Conservation (phyloP, 1,284 basidiomycete genomes). For the Phellopilus nigrolimitatus region DNA sequence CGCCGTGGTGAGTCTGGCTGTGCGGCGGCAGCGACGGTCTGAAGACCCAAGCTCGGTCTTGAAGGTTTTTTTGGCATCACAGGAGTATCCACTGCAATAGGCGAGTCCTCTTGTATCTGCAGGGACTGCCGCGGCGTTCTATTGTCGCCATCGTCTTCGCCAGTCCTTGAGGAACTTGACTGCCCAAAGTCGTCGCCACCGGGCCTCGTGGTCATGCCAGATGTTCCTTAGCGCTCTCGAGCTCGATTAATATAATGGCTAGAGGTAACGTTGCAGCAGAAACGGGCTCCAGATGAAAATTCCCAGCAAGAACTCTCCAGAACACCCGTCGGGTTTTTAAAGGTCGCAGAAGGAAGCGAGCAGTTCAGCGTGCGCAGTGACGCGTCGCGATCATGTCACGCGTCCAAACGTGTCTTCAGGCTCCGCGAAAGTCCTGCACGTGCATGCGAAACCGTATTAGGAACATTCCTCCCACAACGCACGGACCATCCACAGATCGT, state of each 20-base stretch:
- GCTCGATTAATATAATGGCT: no score
- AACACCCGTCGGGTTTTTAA: no score
- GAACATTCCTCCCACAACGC: no score
- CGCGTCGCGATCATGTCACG: no score
- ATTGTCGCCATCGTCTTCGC: not conserved
- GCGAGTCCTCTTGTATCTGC: not conserved
- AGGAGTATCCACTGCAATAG: not conserved
- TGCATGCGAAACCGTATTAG: no score
- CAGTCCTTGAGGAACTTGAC: not conserved
- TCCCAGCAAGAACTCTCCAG: no score
- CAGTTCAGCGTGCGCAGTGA: no score
- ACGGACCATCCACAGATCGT: constrained; percentile 33
- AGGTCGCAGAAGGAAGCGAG: no score
- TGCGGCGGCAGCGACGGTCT: not conserved
- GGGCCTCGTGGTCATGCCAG: not conserved
- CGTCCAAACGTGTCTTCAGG: no score
- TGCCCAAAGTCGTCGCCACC: not conserved
- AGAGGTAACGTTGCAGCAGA: constrained; percentile 5
- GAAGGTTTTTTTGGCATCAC: not conserved
- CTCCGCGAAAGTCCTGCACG: no score
- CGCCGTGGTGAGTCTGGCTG: not conserved
- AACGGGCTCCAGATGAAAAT: constrained; percentile 51
- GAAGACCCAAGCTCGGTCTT: constrained; percentile 4
- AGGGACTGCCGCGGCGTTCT: constrained; percentile 1
- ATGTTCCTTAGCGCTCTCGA: not conserved